Conservation (phyloP, 306 rosid species). For the Cucurbita argyrosperma region DNA sequence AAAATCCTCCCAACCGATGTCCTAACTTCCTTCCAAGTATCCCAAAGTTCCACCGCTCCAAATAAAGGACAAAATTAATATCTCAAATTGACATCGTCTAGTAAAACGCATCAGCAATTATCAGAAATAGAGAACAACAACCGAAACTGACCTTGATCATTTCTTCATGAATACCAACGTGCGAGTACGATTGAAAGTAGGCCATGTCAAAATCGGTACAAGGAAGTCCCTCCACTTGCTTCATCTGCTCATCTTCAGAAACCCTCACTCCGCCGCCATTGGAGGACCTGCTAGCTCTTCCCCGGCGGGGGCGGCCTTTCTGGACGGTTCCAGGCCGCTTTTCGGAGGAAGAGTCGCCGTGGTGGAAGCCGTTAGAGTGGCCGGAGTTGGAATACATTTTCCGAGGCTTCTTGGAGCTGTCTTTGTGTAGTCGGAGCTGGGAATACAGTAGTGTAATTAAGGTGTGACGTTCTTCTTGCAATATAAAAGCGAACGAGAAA, state of each 20-base stretch:
- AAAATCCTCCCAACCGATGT: background rate
- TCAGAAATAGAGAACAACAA: background rate
- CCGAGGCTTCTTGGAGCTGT: background rate
- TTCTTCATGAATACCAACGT: slow-evolving; percentile 92
- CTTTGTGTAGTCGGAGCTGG: background rate
- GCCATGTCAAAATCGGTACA: slow-evolving; percentile 91
- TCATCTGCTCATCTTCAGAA: slow-evolving; percentile 27
- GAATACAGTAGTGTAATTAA: background rate
- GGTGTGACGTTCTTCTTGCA: background rate
- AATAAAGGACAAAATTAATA: background rate
- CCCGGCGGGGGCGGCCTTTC: slow-evolving; percentile 46
- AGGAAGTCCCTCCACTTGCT: slow-evolving; percentile 27
- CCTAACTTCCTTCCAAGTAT: background rate
- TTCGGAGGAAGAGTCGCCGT: slow-evolving; percentile 9
- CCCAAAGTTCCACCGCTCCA: background rate
- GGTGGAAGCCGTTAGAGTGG: slow-evolving; percentile 32
- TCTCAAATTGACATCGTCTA: background rate
- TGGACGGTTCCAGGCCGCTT: slow-evolving; percentile 17
- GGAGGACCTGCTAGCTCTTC: slow-evolving; percentile 29
- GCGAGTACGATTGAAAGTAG: slow-evolving; percentile 83
- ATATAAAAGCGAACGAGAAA: background rate
- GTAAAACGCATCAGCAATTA: background rate
- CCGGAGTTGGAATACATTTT: slow-evolving; percentile 23
- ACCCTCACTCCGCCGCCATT: slow-evolving; percentile 42
- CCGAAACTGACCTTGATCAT: slow-evolving; percentile 68